A percentile compares a stretch with the other conserved stretches of the same genome.
Evolutionary conservation across 352 stramenopile genomes (phyloP).

Genomic region (Globisporangium paroecandrum): DNA sequence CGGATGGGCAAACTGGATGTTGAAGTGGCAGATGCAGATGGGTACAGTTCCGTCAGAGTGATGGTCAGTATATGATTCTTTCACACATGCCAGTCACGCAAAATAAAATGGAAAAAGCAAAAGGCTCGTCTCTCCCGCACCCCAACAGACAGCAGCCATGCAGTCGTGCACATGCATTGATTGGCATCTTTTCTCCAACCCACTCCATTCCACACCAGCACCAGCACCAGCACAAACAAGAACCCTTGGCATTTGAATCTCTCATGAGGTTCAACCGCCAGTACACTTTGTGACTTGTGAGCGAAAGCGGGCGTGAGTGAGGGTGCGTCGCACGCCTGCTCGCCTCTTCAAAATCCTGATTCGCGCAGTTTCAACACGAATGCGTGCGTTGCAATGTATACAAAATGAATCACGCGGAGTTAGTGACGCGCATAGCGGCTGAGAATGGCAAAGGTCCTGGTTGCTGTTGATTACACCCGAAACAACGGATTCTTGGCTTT

Average conservation of each 20-base stretch:
- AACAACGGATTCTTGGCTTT: not conserved
- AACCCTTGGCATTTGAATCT: not conserved
- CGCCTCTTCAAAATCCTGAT: not conserved
- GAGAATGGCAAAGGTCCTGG: not conserved
- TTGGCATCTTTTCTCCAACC: not conserved
- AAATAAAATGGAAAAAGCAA: not conserved
- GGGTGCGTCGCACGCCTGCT: not conserved
- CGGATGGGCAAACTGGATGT: constrained; percentile 4
- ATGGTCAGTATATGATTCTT: not conserved
- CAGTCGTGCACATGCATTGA: not conserved
- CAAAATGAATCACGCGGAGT: not conserved
- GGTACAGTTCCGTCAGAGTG: not conserved
- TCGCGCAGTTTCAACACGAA: not conserved
- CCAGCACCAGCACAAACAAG: not conserved
- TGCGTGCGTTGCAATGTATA: not conserved
- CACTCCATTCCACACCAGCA: not conserved
- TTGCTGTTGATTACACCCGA: not conserved
- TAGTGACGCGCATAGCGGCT: not conserved
- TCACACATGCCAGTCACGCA: not conserved
- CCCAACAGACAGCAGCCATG: not conserved
- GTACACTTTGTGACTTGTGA: not conserved
- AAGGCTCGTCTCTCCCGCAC: not conserved
- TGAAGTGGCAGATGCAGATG: constrained; percentile 8
- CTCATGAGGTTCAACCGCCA: not conserved
- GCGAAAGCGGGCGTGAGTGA: not conserved